These are phyloP conservation scores for Fraxinus anomala DNA, from an alignment of 257 asterid species.

Conservation along the genomic window DNA sequence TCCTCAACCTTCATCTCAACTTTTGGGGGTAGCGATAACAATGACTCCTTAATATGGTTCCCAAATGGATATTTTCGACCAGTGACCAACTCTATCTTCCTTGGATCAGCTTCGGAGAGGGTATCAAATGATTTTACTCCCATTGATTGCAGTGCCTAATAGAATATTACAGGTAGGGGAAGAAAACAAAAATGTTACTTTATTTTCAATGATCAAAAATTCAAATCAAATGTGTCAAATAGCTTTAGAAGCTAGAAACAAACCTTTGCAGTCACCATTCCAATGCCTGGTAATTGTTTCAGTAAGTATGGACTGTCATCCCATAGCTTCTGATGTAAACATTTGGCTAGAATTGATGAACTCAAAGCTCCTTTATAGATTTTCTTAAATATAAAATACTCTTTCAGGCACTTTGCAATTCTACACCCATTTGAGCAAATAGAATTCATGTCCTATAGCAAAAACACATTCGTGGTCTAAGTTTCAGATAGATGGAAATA, in stretches of 20 bases:
- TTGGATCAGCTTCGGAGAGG: conserved; percentile 85
- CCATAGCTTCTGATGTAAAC: conserved; percentile 88
- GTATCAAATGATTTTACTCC: conserved; percentile 83
- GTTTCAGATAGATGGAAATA: conserved; percentile 9
- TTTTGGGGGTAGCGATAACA: conserved; percentile 77
- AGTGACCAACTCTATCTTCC: conserved; percentile 87
- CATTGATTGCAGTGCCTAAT: conserved; percentile 89
- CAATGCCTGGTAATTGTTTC: conserved; percentile 95
- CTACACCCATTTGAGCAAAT: conserved; percentile 89
- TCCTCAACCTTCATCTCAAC: conserved; percentile 72
- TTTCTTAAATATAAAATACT: conserved; percentile 74
- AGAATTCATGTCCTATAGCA: conserved; percentile 72
- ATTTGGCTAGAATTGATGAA: conserved; percentile 75
- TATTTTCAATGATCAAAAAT: conserved; percentile 8
- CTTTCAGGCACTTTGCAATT: conserved; percentile 96
- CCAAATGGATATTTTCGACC: conserved; percentile 96
- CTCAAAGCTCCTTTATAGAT: conserved; percentile 77
- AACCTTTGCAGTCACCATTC: conserved; percentile 99
- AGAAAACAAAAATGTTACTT: conserved; percentile 21
- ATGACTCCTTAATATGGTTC: conserved; percentile 87
- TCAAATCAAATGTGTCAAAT: conserved; percentile 18
- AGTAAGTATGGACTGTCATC: conserved; percentile 91
- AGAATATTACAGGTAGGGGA: conserved; percentile 21
- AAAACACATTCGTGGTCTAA: conserved; percentile 23
- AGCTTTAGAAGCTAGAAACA: conserved; percentile 28